Evolutionary conservation across 1,284 basidiomycete species (phyloP), one percentile per base, ranked within the genome.

Genomic region (Rhizoctonia solani): DNA sequence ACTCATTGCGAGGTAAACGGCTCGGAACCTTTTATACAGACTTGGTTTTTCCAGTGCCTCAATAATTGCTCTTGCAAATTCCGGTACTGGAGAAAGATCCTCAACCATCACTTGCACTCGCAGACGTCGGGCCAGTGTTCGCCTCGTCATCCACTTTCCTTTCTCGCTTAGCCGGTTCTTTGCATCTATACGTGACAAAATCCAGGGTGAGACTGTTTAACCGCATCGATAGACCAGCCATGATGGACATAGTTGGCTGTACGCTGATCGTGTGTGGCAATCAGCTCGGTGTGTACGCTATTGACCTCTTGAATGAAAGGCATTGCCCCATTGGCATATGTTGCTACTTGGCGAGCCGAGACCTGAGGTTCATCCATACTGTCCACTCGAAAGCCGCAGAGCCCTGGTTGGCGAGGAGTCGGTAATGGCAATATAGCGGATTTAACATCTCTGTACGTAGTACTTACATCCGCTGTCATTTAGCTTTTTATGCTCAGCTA

Each of bases 231-330:
- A 11, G 58, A 52, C 58, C 58, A 63, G 11, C 58, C 58, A 16
- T 39, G 47, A 23, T 63, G 58, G 5, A 37, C 32, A 16, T 50
- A 63, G 34, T 50, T 63, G 8, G 58, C n/a, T 8, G 39, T 32
- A 19, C 47, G 30, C 16, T 50, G 21, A 9, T 16, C 41, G 14
- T 52, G 2, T 14, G 58, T 63, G 4, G 9, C 19, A 27, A 59
- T 14, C 9, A 50, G 11, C 23, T 50, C 44, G 3, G 42, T 49
- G 11, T 16, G 25, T 4, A 34, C 16, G 5, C 52, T 29, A 1
- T 41, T 19, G 4, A 16, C 30, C 9, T 58, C 37, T 27, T n/a
- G 3, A n/a, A 42, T n/a, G 27, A 25, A 14, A 4, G 41, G 41
- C 32, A 11, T 11, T 11, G 32, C 32, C 32, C 32, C 32, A 34